A percentile compares a stretch with the other conserved stretches of the same genome.
Evolutionary conservation across 805 yeast genomes (phyloP).

Genomic region (Ogataea paraovalis): DNA sequence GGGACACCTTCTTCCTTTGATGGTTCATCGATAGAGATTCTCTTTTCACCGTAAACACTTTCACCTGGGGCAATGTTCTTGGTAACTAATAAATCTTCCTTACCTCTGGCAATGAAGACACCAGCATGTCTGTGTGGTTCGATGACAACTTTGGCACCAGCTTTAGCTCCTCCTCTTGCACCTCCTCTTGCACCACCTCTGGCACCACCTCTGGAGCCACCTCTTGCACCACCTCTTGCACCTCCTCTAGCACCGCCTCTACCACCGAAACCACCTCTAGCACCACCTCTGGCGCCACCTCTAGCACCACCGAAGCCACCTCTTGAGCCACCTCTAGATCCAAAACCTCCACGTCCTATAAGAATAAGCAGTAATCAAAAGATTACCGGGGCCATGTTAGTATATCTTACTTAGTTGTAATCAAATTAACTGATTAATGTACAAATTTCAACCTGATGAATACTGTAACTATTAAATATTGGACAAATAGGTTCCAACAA

Average conservation of each 20-base stretch:
- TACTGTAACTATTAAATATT: background rate
- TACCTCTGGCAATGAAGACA: slow-evolving; percentile 99
- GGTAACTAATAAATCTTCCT: slow-evolving; percentile 96
- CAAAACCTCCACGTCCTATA: slow-evolving; percentile 26
- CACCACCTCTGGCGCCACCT: slow-evolving; percentile 45
- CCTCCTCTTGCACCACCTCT: slow-evolving; percentile 60
- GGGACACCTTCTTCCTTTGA: slow-evolving; percentile 82
- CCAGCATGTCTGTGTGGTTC: slow-evolving; percentile 99
- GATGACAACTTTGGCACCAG: slow-evolving; percentile 94
- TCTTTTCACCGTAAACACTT: slow-evolving; percentile 97
- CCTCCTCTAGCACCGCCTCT: slow-evolving; percentile 42
- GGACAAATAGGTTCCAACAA: background rate
- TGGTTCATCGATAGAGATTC: slow-evolving; percentile 91
- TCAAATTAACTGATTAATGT: no score
- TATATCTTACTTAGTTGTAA: background rate
- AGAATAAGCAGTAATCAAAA: background rate
- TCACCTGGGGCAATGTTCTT: slow-evolving; percentile 98
- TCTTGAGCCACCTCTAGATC: slow-evolving; percentile 40
- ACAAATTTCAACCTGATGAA: no score
- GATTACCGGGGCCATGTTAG: background rate
- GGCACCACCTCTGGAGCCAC: slow-evolving; percentile 51
- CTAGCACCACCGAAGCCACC: slow-evolving; percentile 29
- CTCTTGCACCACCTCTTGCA: slow-evolving; percentile 47
- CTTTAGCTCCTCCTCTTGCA: slow-evolving; percentile 78
- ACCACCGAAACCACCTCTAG: slow-evolving; percentile 36